Conservation (phyloP, 345 rosid genomes). For the Toxicodendron radicans region DNA sequence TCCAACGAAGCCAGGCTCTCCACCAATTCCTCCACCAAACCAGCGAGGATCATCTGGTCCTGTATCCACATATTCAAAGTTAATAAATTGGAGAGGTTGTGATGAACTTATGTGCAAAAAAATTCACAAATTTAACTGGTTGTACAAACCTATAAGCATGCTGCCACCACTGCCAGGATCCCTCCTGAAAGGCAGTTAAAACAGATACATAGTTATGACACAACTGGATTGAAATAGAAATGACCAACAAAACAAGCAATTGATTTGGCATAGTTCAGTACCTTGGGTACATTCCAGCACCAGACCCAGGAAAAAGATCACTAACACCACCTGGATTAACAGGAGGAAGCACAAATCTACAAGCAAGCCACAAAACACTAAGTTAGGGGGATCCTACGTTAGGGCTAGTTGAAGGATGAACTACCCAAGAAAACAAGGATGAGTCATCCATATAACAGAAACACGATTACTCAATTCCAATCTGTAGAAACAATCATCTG, state of each 20-base stretch:
- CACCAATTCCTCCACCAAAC: slow-evolving; percentile 47
- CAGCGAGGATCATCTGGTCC: slow-evolving; percentile 78
- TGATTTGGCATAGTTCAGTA: slow-evolving; percentile 9
- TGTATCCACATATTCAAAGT: slow-evolving; percentile 36
- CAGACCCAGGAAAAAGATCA: slow-evolving; percentile 70
- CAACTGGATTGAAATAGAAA: not conserved
- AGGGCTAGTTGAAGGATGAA: not conserved
- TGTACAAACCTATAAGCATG: slow-evolving; percentile 74
- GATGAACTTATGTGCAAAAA: slow-evolving; percentile 5
- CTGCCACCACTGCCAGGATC: slow-evolving; percentile 52
- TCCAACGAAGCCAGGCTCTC: slow-evolving; percentile 41
- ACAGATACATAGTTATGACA: not conserved
- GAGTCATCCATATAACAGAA: not conserved
- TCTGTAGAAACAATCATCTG: not conserved
- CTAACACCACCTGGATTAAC: slow-evolving; percentile 40
- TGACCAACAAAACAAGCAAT: not conserved
- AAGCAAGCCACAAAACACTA: slow-evolving; percentile 13
- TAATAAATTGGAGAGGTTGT: not conserved
- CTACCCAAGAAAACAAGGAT: not conserved
- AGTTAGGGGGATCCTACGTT: not conserved
- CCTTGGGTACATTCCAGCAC: slow-evolving; percentile 74
- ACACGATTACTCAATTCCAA: not conserved
- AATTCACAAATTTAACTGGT: not conserved
- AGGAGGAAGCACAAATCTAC: slow-evolving; percentile 62
- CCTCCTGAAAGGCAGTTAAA: slow-evolving; percentile 48